These are phyloP conservation scores for Fragaria ananassa DNA, from an alignment of 306 rosid genomes.

Conservation along the genomic window DNA sequence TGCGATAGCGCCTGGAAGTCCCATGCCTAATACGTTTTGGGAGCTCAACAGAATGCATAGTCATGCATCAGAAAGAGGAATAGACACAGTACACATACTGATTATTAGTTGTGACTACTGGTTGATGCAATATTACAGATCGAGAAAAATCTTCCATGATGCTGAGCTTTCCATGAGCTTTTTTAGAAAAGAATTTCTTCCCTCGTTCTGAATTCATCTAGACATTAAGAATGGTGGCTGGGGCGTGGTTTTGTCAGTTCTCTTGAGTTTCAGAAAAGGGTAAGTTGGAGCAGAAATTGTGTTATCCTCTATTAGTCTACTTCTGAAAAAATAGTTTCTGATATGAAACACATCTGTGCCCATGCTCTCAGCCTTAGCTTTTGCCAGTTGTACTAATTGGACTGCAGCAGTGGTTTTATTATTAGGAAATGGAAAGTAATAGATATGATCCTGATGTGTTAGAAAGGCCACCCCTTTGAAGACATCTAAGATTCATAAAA, in stretches of 20 bases:
- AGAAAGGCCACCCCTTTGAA: not conserved
- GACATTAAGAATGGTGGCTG: not conserved
- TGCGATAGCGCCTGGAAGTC: not conserved
- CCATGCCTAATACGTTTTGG: not conserved
- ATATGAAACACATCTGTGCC: not conserved
- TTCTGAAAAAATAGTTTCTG: not conserved
- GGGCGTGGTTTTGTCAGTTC: not conserved
- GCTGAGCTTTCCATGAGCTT: not conserved
- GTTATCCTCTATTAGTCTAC: not conserved
- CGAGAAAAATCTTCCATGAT: not conserved
- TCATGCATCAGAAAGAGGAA: not conserved
- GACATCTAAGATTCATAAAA: not conserved
- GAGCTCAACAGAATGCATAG: not conserved
- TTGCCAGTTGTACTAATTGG: not conserved
- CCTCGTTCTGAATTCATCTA: not conserved
- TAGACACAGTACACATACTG: not conserved
- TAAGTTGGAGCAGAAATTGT: not conserved
- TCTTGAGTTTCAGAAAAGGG: not conserved
- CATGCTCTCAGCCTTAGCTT: not conserved
- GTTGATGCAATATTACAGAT: not conserved
- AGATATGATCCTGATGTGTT: not conserved
- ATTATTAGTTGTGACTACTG: not conserved
- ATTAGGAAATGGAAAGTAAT: not conserved
- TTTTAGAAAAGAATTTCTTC: not conserved
- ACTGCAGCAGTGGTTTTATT: not conserved